Conservation (phyloP, 768 basidiomycete genomes). For the Phlegmacium glaucopus region DNA sequence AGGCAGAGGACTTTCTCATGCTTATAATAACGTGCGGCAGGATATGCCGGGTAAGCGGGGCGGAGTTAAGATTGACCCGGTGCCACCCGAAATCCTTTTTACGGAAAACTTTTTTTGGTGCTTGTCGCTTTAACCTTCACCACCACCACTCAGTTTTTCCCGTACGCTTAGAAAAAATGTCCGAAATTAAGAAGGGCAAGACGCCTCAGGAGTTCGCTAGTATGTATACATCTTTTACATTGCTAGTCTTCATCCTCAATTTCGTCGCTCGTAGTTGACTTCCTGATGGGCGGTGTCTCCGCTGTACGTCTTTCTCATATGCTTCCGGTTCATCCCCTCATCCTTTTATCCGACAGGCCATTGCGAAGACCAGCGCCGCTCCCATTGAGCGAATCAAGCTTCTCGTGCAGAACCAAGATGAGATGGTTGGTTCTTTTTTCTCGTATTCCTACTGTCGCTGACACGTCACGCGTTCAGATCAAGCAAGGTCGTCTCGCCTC, state of each 20-base stretch:
- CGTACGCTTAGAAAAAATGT: constrained; percentile 60
- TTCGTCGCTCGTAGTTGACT: constrained; percentile 60
- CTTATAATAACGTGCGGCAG: not conserved
- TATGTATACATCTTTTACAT: constrained; percentile 31
- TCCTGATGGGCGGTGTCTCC: constrained; percentile 96
- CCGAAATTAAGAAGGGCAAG: constrained; percentile 83
- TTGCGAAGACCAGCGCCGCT: constrained; percentile 98
- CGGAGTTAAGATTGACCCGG: constrained; percentile 47
- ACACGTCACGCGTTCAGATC: constrained; percentile 62
- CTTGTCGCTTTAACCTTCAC: constrained; percentile 34
- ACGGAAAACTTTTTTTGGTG: constrained; percentile 44
- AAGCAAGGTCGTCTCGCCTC: constrained; percentile 97
- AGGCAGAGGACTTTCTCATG: no score
- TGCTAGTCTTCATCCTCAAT: constrained; percentile 14
- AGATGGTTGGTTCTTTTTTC: constrained; percentile 70
- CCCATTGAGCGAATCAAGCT: constrained; percentile 99
- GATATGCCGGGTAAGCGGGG: constrained; percentile 9
- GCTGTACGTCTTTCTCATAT: constrained; percentile 51
- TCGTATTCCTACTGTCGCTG: constrained; percentile 15
- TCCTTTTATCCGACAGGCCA: constrained; percentile 56
- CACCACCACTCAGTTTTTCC: constrained; percentile 55
- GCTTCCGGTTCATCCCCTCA: constrained; percentile 13
- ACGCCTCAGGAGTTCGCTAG: constrained; percentile 88
- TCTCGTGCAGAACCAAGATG: constrained; percentile 98
- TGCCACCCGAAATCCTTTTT: constrained; percentile 46